Conservation (phyloP, 2,329 filamentous ascomycete species). For the Fusarium lateritium region DNA sequence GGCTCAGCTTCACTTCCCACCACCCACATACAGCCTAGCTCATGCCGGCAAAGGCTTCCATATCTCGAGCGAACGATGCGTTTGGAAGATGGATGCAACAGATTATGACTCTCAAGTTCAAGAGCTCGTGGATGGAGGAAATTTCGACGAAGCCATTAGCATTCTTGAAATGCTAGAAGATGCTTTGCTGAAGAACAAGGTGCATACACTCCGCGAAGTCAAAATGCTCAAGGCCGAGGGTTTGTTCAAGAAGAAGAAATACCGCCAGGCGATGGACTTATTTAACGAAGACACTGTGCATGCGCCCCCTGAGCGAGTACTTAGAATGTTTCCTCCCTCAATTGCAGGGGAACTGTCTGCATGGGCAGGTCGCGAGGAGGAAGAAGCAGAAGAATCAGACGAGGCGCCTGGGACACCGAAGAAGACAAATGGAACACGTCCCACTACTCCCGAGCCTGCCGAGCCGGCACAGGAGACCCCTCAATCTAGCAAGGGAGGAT, state of each 20-base stretch:
- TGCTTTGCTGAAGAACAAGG: conserved; percentile 87
- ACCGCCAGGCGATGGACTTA: conserved; percentile 87
- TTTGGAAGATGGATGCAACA: conserved; percentile 96
- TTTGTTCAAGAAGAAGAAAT: conserved; percentile 87
- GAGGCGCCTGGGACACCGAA: conserved; percentile 51
- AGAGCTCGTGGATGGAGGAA: conserved; percentile 79
- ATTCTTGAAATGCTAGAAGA: conserved; percentile 92
- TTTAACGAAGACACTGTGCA: conserved; percentile 88
- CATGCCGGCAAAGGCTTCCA: conserved; percentile 97
- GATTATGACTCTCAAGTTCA: conserved; percentile 93
- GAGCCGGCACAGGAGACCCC: conserved; percentile 50
- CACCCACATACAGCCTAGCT: conserved; percentile 92
- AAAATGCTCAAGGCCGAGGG: conserved; percentile 92
- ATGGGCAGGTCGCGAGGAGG: conserved; percentile 58
- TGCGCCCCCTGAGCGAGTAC: conserved; percentile 89
- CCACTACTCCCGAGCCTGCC: conserved; percentile 49
- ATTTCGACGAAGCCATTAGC: conserved; percentile 93
- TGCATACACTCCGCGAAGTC: conserved; percentile 83
- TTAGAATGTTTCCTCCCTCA: conserved; percentile 84
- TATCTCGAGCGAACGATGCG: conserved; percentile 88
- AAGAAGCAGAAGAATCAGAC: conserved; percentile 56
- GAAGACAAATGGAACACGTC: conserved; percentile 48
- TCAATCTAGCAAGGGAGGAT: conserved; percentile 61
- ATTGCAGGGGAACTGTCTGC: conserved; percentile 87
- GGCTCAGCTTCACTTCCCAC: conserved; percentile 88